Conservation (phyloP, 176 grass and related monocot species). For the Oryza nivara region DNA sequence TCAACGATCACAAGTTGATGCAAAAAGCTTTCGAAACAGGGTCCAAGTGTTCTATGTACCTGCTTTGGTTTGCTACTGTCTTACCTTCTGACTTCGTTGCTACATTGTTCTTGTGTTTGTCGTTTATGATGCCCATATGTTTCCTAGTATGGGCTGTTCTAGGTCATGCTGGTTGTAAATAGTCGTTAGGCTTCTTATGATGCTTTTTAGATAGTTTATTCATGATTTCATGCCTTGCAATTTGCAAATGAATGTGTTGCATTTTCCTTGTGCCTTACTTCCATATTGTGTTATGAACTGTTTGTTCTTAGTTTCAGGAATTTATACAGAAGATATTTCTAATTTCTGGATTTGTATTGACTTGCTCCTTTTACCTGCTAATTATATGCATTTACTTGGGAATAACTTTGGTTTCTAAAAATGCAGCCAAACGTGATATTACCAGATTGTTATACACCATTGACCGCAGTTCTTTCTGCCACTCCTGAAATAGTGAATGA, state of each 20-base stretch:
- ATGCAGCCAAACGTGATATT: constrained; percentile 34
- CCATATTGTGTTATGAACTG: not conserved
- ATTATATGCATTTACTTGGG: constrained; percentile 16
- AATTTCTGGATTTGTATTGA: not conserved
- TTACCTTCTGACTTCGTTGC: not conserved
- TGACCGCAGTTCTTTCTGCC: constrained; percentile 32
- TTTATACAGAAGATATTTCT: not conserved
- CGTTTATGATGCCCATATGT: not conserved
- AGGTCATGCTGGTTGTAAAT: no score
- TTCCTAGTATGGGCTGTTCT: not conserved
- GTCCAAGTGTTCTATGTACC: not conserved
- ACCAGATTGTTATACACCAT: constrained; percentile 27
- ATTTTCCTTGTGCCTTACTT: no score
- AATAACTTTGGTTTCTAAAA: not conserved
- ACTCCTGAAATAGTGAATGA: constrained; percentile 23
- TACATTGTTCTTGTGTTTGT: not conserved
- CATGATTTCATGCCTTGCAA: no score
- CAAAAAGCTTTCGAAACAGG: not conserved
- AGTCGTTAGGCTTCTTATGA: no score
- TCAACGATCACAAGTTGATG: not conserved
- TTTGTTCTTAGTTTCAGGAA: not conserved
- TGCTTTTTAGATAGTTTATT: no score
- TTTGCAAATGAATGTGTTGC: no score
- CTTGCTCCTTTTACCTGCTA: not conserved
- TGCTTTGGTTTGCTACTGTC: not conserved